Evolutionary conservation across 208 protist genomes (phyloP), one percentile per base, ranked within the genome.

Genomic region (Trypanosoma lewisi): DNA sequence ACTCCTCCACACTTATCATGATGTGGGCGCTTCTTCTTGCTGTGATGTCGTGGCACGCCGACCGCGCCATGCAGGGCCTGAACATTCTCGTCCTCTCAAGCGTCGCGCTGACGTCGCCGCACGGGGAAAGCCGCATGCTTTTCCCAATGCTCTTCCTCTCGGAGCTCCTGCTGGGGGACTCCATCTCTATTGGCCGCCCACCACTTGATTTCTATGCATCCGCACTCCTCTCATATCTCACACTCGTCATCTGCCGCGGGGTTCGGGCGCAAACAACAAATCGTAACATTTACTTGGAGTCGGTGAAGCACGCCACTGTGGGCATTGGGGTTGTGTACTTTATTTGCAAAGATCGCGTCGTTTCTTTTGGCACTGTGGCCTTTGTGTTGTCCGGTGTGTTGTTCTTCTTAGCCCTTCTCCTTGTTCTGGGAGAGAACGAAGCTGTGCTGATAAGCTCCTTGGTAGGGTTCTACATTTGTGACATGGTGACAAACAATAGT

Each of bases 151-250:
- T 95, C 11, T 93, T 95, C 63, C 63, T 93, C 4, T 78, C 80
- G 1, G 89, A 95, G 69, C 55, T 73, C 2, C 83, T 85, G 27
- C 63, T 91, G 4, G 80, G 82, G 53, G 54, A 83, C 44, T 63
- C 77, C 2, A 76, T 89, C 57, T 55, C 69, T 37, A 27, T 77
- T 14, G 65, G 60, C 3, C 67, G 80, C 63, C 82, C 73, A 2
- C 78, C 77, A 1, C 62, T 90, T 56, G 82, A 89, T 41, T 95
- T 93, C 39, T 93, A 93, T 70, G 79, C 89, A 2, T 91, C 89
- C 23, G 80, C 85, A 39, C 41, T 95, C 30, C 68, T 93, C 0
- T 91, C 89, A 0, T 91, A 87, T 50, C 41, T 95, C 11, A 84
- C 89, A 25, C 66, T 91, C 12, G 53, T 87, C 9, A 73, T 78